Evolutionary conservation across 2,329 filamentous ascomycete species (phyloP).

Genomic region (Lachnellula hyalina): DNA sequence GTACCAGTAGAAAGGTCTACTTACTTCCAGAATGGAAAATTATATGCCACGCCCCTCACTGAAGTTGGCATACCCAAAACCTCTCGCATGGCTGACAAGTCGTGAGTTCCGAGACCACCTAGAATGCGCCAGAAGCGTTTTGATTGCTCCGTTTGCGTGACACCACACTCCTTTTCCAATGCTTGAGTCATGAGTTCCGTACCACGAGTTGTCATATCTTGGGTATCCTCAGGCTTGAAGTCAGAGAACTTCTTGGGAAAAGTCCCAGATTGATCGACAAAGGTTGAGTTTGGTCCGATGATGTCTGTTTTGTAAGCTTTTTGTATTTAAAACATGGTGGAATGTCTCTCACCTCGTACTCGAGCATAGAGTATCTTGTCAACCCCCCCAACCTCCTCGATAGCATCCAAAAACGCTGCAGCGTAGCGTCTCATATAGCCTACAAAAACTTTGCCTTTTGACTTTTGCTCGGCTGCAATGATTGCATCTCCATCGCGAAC

Average conservation of each 20-base stretch:
- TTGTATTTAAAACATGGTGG: too few relatives aligned
- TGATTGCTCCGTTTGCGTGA: not conserved
- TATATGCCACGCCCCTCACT: constrained; percentile 40
- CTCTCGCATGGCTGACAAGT: constrained; percentile 50
- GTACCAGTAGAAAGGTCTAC: not conserved
- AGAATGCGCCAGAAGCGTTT: constrained; percentile 37
- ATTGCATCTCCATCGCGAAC: constrained; percentile 42
- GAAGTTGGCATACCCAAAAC: constrained; percentile 42
- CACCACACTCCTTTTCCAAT: constrained; percentile 11
- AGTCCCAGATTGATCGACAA: constrained; percentile 44
- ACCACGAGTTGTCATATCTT: constrained; percentile 22
- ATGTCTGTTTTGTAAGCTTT: constrained; percentile 29
- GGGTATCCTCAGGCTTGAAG: constrained; percentile 26
- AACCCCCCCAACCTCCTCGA: constrained; percentile 46
- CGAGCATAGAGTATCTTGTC: constrained; percentile 51
- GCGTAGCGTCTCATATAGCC: constrained; percentile 60
- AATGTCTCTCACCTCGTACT: constrained; percentile 32
- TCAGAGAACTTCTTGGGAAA: constrained; percentile 42
- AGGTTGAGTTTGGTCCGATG: constrained; percentile 47
- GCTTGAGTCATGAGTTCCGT: not conserved
- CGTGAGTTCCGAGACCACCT: constrained; percentile 46
- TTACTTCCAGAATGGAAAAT: constrained; percentile 35
- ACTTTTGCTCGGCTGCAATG: constrained; percentile 41
- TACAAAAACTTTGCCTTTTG: constrained; percentile 46
- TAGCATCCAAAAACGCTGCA: constrained; percentile 47